A percentile compares a stretch with the other conserved stretches of the same genome.
Conservation (phyloP, 345 rosid genomes). For the Syzygium oleosum region DNA sequence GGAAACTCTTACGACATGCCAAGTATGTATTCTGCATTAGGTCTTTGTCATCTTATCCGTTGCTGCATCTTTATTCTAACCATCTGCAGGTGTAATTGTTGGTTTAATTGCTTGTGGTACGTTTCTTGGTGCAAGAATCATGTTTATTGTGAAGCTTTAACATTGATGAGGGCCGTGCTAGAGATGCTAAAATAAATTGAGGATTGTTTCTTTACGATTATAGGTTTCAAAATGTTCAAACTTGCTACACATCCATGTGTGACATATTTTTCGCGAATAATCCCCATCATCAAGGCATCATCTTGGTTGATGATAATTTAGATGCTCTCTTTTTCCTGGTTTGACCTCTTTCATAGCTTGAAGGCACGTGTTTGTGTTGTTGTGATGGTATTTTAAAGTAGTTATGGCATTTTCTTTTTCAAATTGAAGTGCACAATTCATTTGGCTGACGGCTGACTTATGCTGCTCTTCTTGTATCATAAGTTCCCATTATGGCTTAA, state of each 20-base stretch:
- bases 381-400: neutral
- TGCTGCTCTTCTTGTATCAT: neutral
- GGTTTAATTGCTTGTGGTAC: neutral
- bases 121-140: neutral
- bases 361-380: neutral
- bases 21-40: slow-evolving; percentile 35
- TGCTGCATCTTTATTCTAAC: neutral
- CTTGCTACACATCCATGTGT: neutral
- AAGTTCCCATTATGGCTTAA: neutral
- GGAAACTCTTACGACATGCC: slow-evolving; percentile 63
- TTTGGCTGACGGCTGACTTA: neutral
- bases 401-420: neutral
- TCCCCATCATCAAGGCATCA: neutral
- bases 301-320: neutral
- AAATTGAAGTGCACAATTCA: neutral
- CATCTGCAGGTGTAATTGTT: neutral
- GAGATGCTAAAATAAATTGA: neutral
- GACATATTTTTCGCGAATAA: neutral
- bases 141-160: neutral
- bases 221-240: neutral
- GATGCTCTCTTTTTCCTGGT: neutral
- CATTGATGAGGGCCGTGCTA: neutral
- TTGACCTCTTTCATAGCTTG: neutral
- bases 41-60: neutral
- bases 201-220: neutral